A percentile compares a stretch with the other conserved stretches of the same genome.
phyloP scores from a whole-genome alignment of 2,329 filamentous ascomycete species.

The Exophiala sp. region DNA sequence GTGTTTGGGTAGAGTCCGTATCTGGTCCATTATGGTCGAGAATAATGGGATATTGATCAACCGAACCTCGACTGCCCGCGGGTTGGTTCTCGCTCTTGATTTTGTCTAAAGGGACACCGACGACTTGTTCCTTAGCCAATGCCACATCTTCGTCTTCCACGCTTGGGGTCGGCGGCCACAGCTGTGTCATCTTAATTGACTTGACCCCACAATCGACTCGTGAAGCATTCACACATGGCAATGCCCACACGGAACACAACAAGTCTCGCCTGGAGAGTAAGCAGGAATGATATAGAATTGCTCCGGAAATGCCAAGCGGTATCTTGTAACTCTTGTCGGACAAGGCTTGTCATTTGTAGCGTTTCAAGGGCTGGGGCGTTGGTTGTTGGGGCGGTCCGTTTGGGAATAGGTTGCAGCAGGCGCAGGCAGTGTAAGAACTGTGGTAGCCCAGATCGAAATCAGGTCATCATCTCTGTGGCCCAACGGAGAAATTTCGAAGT shows the following conservation, averaged over 20 bases:
- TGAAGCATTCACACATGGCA: constrained; percentile 16
- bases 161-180: constrained; percentile 42
- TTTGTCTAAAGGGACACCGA: constrained; percentile 30
- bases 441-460: constrained; percentile 23
- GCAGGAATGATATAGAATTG: too few relatives aligned
- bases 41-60: constrained; percentile 46
- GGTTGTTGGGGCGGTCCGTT: constrained; percentile 15
- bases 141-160: constrained; percentile 46
- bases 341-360: constrained; percentile 9
- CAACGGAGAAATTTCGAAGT: constrained; percentile 7
- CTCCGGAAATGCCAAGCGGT: too few relatives aligned
- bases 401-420: constrained; percentile 16
- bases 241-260: not conserved
- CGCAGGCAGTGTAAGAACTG: constrained; percentile 15
- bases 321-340: not conserved
- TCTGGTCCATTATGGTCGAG: constrained; percentile 30
- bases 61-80: constrained; percentile 35
- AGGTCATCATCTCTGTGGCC: constrained; percentile 12
- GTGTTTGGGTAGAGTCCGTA: not conserved
- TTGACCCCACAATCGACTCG: constrained; percentile 7
- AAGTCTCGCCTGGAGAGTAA: not conserved
- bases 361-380: constrained; percentile 3
- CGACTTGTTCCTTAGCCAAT: constrained; percentile 38
- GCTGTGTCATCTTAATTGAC: constrained; percentile 19
- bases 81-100: constrained; percentile 28